Percentiles rank a stretch among this genome's conserved stretches.
phyloP scores from a whole-genome alignment of 164 flowering plant genomes.

The Macadamia tetraphylla region DNA sequence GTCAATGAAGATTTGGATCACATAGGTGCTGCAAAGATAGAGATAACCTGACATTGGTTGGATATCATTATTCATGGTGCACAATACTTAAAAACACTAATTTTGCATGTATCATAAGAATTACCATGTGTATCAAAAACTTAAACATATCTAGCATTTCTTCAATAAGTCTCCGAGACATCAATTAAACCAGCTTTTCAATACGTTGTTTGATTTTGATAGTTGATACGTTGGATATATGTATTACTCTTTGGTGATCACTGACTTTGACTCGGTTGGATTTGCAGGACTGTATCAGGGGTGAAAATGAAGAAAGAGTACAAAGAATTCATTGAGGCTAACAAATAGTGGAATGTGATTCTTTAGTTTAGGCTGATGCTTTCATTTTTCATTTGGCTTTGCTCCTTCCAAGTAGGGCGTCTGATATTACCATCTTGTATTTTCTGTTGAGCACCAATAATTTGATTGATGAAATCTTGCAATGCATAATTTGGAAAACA shows the following conservation, averaged over 20 bases:
- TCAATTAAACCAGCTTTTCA: no score
- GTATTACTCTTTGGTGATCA: not conserved
- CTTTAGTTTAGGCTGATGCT: constrained; percentile 7
- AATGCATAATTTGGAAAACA: constrained; percentile 9
- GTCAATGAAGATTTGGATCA: no score
- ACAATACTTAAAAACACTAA: no score
- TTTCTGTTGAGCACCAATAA: constrained; percentile 4
- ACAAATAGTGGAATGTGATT: constrained; percentile 40
- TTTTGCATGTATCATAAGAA: no score
- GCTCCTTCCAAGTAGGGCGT: constrained; percentile 21
- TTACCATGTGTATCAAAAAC: no score
- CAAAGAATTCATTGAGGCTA: constrained; percentile 74
- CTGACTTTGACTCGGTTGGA: constrained; percentile 5
- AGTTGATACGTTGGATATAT: not conserved
- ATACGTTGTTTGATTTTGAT: no score
- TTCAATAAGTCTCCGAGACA: no score
- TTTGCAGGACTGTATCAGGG: constrained; percentile 83
- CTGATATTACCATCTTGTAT: constrained; percentile 25
- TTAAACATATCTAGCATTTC: no score
- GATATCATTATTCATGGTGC: no score
- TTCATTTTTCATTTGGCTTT: constrained; percentile 35
- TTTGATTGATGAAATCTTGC: not conserved
- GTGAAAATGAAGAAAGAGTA: constrained; percentile 99
- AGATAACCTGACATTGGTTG: no score
- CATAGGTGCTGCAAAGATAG: no score